phyloP scores from a whole-genome alignment of 2,329 filamentous ascomycete genomes.

The Colletotrichum sp. region DNA sequence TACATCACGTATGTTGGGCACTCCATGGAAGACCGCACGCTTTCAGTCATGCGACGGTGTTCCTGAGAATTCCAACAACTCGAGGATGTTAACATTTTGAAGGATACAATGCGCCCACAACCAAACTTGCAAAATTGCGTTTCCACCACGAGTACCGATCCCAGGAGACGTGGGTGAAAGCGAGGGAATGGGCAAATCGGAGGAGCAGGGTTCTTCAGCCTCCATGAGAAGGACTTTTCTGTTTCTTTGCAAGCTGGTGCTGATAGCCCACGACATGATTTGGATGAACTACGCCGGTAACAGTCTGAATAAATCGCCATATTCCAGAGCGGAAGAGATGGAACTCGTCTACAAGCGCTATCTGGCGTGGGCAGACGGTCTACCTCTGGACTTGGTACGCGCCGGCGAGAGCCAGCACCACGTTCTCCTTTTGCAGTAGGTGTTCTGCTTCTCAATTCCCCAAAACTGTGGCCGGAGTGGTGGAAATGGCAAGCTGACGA shows the following conservation, averaged over 20 bases:
- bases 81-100: neutral
- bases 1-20: constrained; percentile 4
- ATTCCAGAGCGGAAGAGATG: neutral
- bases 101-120: constrained; percentile 7
- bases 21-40: neutral
- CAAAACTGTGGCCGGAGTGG: no score
- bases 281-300: neutral
- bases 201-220: neutral
- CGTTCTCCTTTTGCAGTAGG: constrained; percentile 4
- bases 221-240: neutral
- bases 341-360: neutral
- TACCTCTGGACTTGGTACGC: neutral
- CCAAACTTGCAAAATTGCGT: neutral
- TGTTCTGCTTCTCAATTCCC: neutral
- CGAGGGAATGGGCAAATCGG: neutral
- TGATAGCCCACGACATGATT: constrained; percentile 3
- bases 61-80: no score
- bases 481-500: neutral
- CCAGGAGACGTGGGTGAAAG: neutral
- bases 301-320: neutral
- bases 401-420: neutral
- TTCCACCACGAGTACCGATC: neutral
- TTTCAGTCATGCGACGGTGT: neutral
- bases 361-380: neutral
- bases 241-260: neutral